Evolutionary conservation across 441 rosid species (phyloP).

Genomic region (Bruguiera hainesii): DNA sequence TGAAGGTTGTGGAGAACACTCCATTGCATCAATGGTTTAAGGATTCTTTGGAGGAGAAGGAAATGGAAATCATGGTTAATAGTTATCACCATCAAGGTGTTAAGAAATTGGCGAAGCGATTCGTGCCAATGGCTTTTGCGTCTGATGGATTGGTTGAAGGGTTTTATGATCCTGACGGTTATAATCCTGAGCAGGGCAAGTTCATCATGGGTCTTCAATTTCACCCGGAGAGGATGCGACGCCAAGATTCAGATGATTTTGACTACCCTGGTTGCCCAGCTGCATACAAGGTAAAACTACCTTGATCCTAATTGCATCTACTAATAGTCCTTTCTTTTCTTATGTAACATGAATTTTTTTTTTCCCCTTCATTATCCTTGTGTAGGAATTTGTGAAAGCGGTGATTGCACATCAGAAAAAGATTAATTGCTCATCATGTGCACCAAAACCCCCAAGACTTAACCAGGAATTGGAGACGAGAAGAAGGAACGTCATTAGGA

Average conservation of each 20-base stretch:
- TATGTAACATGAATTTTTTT: background rate
- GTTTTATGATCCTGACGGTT: conserved; percentile 52
- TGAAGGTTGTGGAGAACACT: conserved; percentile 36
- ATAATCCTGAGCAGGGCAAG: conserved; percentile 53
- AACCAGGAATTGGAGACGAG: conserved; percentile 60
- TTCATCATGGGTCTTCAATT: conserved; percentile 63
- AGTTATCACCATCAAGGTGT: conserved; percentile 67
- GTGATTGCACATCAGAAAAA: conserved; percentile 81
- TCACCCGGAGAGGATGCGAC: conserved; percentile 54
- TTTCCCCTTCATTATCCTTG: background rate
- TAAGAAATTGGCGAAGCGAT: conserved; percentile 48
- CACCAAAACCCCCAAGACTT: conserved; percentile 44
- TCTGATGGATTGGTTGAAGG: conserved; percentile 57
- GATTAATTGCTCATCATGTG: conserved; percentile 41
- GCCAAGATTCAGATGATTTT: conserved; percentile 32
- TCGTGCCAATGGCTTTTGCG: conserved; percentile 59
- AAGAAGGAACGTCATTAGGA: conserved; percentile 53
- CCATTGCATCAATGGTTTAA: conserved; percentile 51
- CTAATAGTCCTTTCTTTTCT: background rate
- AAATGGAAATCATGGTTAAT: conserved; percentile 51
- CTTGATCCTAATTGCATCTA: too few species aligned
- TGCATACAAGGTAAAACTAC: conserved; percentile 47
- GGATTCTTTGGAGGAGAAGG: conserved; percentile 33
- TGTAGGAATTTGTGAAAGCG: conserved; percentile 86
- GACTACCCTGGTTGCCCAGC: conserved; percentile 76